Evolutionary conservation across 331 rosid species (phyloP).

Genomic region (Quercus phellos): DNA sequence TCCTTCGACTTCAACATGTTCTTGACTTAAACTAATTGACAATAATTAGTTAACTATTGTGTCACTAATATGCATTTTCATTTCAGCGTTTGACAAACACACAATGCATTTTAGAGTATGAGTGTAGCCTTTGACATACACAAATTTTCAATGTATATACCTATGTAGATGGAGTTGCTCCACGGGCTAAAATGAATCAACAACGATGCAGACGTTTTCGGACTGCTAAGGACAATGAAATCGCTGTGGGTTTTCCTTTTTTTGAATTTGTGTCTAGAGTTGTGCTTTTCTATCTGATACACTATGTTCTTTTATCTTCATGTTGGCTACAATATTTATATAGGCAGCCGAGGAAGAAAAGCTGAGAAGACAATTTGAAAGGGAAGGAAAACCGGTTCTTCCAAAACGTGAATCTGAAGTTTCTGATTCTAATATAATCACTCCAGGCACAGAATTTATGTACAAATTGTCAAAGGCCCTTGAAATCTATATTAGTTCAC

Average conservation of each 20-base stretch:
- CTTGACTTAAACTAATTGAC: too few species aligned
- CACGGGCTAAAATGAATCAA: slow-evolving; percentile 67
- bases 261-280: not conserved
- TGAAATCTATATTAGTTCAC: slow-evolving; percentile 12
- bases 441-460: slow-evolving; percentile 68
- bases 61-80: not conserved
- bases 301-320: not conserved
- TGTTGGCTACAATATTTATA: not conserved
- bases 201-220: slow-evolving; percentile 44
- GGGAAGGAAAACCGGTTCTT: slow-evolving; percentile 43
- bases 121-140: not conserved
- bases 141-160: not conserved
- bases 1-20: not conserved
- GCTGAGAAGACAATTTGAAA: slow-evolving; percentile 31
- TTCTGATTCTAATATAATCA: slow-evolving; percentile 41
- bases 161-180: slow-evolving; percentile 57
- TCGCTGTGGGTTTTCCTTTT: slow-evolving; percentile 19
- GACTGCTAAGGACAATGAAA: slow-evolving; percentile 27
- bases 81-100: not conserved
- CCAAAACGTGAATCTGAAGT: slow-evolving; percentile 33
- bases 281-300: too few species aligned
- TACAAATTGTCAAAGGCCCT: slow-evolving; percentile 43
- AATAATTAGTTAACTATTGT: not conserved
- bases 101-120: too few species aligned
- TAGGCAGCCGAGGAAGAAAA: slow-evolving; percentile 45